Evolutionary conservation across 352 stramenopile genomes (phyloP), one percentile per base, ranked within the genome.

Genomic region (Phytophthora aleatoria): DNA sequence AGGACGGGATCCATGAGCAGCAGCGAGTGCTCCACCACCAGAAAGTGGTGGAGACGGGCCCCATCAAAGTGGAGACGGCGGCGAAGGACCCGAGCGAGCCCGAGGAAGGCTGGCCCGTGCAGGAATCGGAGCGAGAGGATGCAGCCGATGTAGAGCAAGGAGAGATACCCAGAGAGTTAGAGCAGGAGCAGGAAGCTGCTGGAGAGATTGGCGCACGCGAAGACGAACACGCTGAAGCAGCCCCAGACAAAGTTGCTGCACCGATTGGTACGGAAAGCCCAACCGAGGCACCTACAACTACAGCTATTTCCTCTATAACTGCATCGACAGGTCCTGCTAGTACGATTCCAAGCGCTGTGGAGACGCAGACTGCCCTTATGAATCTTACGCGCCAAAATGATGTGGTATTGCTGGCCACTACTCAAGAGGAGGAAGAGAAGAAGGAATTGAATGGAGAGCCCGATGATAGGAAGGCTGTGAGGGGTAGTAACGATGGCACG

Each of bases 91-190:
- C 20, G 20, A 20, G 20, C 15, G 67, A 72, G 3, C 44, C 43
- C 0, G 51, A 71, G 12, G 67, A 74, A 58, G 61, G 58, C 12
- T 65, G 61, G 55, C 48, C 61, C 10, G 48, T 58, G 10, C 48
- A 61, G 41, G 49, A 57, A 20, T 20, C 20, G 20, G 20, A 20
- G 3, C 38, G 41, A 30, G 16, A 13, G 30, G 26, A 51, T 28
- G 53, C 26, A 56, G 35, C 20, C 20, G 20, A 20, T 20, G 20
- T 31, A 11, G 31, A 56, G 15, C 33, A 42, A 38, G 47, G 5
- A 16, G 61, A 48, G 9, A 31, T 16, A 27, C 3, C 8, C 9
- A 54, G 57, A 31, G 56, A 1, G 42, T 27, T 60, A 10, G 53
- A 61, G 42, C 47, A 54, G 54, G 12, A 47, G 16, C 44, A 51